Evolutionary conservation across 2,329 filamentous ascomycete species (phyloP), one percentile per base, ranked within the genome.

Genomic region (Curvularia lunata): DNA sequence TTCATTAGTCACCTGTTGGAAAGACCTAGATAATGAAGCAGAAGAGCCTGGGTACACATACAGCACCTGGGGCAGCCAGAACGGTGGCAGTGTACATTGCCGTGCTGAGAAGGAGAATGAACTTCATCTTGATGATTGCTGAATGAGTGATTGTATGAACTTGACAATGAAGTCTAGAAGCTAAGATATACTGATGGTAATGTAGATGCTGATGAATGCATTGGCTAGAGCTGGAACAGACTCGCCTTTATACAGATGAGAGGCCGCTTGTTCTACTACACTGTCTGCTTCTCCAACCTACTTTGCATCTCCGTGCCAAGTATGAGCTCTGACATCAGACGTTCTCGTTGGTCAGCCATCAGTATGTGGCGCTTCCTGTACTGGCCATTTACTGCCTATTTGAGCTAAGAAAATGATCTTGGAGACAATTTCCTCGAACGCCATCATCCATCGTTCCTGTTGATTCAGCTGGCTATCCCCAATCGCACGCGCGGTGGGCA

Each of bases 31-130:
- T 25, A 8, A 5, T 18, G 16, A 9, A 16, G 18, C 3, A 2
- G 0, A 8, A 45, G 10, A 48, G 53, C 7, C 4, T 18, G 1
- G 16, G 4, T 13, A 38, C 3, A 13, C 54, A 10, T 49, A 57
- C 54, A 27, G 54, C 50, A 21, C 54, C 38, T 16, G 54, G 54
- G 7, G 54, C 54, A n/a, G 54, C 54, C 13, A 57, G 49, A 8
- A 57, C 50, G 6, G 38, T 45, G 45, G 30, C 45, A 23, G 37
- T 54, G 4, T 57, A 57, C 13, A 57, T 28, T 28, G 43, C 25
- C 2, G 50, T 48, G 7, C 49, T 48, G 28, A 57, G 25, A 19
- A 56, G 12, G n/a, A 57, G 38, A 21, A 42, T 21, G 43, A 54
- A 57, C 50, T 57, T 57, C 54, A 57, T 57, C 1, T 34, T 53